Conservation (phyloP, 345 rosid genomes). For the Euphorbia tirucalli region DNA sequence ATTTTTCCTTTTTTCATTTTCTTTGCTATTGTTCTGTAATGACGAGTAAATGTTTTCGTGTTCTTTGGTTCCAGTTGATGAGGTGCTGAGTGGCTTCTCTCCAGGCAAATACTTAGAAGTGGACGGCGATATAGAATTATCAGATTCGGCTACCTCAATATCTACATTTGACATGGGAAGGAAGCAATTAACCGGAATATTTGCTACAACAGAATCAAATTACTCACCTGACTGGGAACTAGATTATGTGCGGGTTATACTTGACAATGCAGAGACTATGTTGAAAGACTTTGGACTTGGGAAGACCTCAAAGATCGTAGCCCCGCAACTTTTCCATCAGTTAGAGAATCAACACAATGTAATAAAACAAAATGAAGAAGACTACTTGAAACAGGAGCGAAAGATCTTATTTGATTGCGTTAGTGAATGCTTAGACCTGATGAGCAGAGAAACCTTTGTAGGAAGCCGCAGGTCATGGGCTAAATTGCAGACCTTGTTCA, state of each 20-base stretch:
- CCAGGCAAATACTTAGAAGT: conserved; percentile 15
- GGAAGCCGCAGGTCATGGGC: conserved; percentile 54
- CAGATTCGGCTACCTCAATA: conserved; percentile 43
- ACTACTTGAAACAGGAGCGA: conserved; percentile 38
- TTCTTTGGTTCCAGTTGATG: conserved; percentile 23
- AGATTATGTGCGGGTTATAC: conserved; percentile 47
- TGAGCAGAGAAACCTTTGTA: conserved; percentile 30
- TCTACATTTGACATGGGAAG: conserved; percentile 25
- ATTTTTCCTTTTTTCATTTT: background rate
- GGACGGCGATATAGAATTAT: conserved; percentile 33
- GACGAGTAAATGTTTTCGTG: background rate
- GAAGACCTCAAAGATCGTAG: conserved; percentile 34
- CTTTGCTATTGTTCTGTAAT: conserved; percentile 4
- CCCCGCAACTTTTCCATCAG: conserved; percentile 43
- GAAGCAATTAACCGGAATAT: conserved; percentile 18
- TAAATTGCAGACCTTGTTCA: conserved; percentile 30
- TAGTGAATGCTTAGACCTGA: conserved; percentile 42
- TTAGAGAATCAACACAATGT: conserved; percentile 38
- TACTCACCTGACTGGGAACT: conserved; percentile 52
- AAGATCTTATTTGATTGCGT: conserved; percentile 59
- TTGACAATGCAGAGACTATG: conserved; percentile 40
- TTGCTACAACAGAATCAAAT: conserved; percentile 22
- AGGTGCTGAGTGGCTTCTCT: conserved; percentile 17
- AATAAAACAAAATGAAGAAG: conserved; percentile 34
- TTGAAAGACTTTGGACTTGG: conserved; percentile 45